These are phyloP conservation scores for Casuarina glauca DNA, from an alignment of 306 rosid species.

Conservation along the genomic window DNA sequence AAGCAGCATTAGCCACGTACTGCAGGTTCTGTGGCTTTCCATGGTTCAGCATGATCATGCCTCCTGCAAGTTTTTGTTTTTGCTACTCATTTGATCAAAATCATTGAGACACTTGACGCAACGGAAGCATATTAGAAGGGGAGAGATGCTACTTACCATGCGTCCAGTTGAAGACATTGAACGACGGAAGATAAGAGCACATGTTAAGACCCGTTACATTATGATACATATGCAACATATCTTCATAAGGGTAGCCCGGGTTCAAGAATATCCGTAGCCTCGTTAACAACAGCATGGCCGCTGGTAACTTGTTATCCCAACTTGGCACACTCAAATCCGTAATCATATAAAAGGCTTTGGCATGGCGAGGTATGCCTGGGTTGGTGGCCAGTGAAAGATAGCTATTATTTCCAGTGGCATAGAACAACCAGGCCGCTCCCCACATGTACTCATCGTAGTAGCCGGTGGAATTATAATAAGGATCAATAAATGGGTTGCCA, in stretches of 20 bases:
- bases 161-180: conserved; percentile 49
- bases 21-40: conserved; percentile 55
- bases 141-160: conserved; percentile 24
- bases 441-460: conserved; percentile 76
- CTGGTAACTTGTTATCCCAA: conserved; percentile 68
- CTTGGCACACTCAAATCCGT: conserved; percentile 46
- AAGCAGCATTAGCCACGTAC: conserved; percentile 65
- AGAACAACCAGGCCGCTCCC: conserved; percentile 63
- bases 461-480: conserved; percentile 55
- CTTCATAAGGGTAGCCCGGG: conserved; percentile 67
- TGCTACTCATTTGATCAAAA: background rate
- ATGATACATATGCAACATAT: conserved; percentile 55
- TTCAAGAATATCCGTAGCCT: conserved; percentile 57
- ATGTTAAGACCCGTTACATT: conserved; percentile 51
- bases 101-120: background rate
- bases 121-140: background rate
- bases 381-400: conserved; percentile 55
- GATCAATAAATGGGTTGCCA: conserved; percentile 26
- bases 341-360: conserved; percentile 42
- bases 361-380: conserved; percentile 25
- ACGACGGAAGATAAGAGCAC: conserved; percentile 62
- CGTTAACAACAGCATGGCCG: conserved; percentile 63
- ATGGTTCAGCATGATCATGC: conserved; percentile 51
- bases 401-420: conserved; percentile 56
- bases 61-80: conserved; percentile 39